These are phyloP conservation scores for Nicotiana attenuata DNA, from an alignment of 257 asterid species.

Conservation along the genomic window DNA sequence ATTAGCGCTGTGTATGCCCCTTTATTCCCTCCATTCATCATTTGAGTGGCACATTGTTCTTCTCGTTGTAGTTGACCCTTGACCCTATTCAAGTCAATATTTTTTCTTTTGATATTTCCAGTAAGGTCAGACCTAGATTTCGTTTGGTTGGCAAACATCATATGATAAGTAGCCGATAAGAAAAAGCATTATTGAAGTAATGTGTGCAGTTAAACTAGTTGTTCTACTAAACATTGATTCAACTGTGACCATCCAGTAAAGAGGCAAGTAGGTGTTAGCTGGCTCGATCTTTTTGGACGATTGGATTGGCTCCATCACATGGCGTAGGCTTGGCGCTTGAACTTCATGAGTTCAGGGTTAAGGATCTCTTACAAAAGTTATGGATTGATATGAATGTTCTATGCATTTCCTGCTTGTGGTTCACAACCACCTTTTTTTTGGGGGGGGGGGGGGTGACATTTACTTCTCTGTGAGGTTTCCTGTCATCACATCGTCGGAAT, in stretches of 20 bases:
- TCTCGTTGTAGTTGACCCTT: neutral
- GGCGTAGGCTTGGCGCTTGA: neutral
- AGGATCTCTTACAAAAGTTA: neutral
- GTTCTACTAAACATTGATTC: neutral
- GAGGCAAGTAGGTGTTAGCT: neutral
- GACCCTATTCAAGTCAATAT: neutral
- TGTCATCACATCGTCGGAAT: neutral
- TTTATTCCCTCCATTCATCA: slow-evolving; percentile 1
- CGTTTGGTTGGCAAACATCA: neutral
- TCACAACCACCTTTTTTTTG: neutral
- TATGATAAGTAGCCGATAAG: neutral
- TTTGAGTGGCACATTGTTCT: neutral
- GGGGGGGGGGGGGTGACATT: neutral
- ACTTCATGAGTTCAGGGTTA: neutral
- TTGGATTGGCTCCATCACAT: neutral
- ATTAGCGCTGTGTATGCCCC: neutral
- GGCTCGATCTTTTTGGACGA: neutral
- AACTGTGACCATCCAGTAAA: neutral
- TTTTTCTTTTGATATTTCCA: neutral
- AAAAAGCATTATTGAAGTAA: neutral
- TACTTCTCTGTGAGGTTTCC: neutral
- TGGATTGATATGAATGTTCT: neutral
- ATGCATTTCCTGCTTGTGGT: neutral
- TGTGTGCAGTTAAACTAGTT: neutral
- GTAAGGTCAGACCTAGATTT: neutral